Percentiles rank a stretch among this genome's conserved stretches.
Conservation (phyloP, 1,139 yeast species). For the Pichia sp. region DNA sequence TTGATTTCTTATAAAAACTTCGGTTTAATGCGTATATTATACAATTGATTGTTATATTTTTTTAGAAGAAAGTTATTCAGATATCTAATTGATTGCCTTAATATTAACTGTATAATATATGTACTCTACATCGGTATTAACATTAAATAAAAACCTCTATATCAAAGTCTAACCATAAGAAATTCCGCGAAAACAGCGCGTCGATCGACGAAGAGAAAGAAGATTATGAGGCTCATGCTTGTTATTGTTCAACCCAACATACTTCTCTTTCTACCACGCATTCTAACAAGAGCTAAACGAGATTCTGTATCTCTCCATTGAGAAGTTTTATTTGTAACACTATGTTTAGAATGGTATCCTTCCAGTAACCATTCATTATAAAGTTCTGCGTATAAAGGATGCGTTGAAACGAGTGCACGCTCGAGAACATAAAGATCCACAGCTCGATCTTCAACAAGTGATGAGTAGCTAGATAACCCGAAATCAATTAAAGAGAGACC, state of each 20-base stretch:
- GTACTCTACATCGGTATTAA: too few species aligned
- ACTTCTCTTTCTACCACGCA: slow-evolving; percentile 91
- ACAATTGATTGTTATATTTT: too few species aligned
- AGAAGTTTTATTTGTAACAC: slow-evolving; percentile 25
- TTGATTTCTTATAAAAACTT: neutral
- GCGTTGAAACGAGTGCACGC: slow-evolving; percentile 86
- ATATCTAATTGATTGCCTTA: too few species aligned
- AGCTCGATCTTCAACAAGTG: slow-evolving; percentile 84
- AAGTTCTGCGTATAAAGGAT: slow-evolving; percentile 60
- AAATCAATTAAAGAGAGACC: slow-evolving; percentile 72
- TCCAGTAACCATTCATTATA: slow-evolving; percentile 68
- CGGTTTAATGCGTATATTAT: too few species aligned
- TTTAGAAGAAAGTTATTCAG: too few species aligned
- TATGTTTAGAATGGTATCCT: slow-evolving; percentile 56
- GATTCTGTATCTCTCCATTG: slow-evolving; percentile 40
- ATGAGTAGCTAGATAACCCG: slow-evolving; percentile 78
- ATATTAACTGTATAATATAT: too few species aligned
- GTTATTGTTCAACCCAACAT: slow-evolving; percentile 56
- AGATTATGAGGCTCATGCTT: too few species aligned
- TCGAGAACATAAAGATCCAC: slow-evolving; percentile 93
- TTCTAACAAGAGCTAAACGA: slow-evolving; percentile 75
- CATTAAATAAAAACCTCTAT: too few species aligned
- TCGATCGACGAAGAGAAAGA: too few species aligned
- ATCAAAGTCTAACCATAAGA: too few species aligned
- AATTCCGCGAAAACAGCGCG: too few species aligned